Evolutionary conservation across 1,139 yeast genomes (phyloP), one percentile per base, ranked within the genome.

Genomic region (Lodderomyces margitis): DNA sequence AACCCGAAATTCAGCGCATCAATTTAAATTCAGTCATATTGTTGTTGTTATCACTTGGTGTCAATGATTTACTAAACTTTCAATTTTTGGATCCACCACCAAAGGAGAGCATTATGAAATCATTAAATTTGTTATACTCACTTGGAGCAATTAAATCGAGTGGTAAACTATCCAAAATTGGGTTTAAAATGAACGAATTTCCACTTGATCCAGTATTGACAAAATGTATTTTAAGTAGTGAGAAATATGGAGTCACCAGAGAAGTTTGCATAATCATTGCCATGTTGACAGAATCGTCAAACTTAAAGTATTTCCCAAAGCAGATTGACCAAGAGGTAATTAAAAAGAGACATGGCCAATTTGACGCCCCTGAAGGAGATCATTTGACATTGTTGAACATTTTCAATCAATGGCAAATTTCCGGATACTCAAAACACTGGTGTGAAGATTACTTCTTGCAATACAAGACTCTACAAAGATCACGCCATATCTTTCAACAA

Each of bases 201-300:
- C 98, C 98, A 0, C 75, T 91, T 5, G 95, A 87, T 53, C 97
- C 97, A 2, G 86, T 86, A 81, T 74, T 87, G 51, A 83, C 96
- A 10, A 87, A 85, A 58, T 77, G 87, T 1, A 61, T 92, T 21
- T 59, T 91, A 1, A 74, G 83, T 1, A 81, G 94, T 46, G 74
- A 75, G 3, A 71, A 73, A 46, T 75, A 70, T 42, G 71, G 75
- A 0, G 87, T 91, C 42, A 70, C 80, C 2, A 74, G 74, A 2
- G 88, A 86, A 40, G 78, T 89, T 0, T 53, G 87, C 4, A 77
- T 88, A 0, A 77, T 91, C 5, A 78, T 88, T 9, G 70, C 97
- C 0, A 84, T 91, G 88, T 65, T 92, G 12, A 91, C 89, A 16
- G 98, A 91, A 53, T 75, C 92, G 2, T 73, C 83, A 0, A 75